Evolutionary conservation across 2,329 filamentous ascomycete genomes (phyloP).

Genomic region (Alternaria sp.): DNA sequence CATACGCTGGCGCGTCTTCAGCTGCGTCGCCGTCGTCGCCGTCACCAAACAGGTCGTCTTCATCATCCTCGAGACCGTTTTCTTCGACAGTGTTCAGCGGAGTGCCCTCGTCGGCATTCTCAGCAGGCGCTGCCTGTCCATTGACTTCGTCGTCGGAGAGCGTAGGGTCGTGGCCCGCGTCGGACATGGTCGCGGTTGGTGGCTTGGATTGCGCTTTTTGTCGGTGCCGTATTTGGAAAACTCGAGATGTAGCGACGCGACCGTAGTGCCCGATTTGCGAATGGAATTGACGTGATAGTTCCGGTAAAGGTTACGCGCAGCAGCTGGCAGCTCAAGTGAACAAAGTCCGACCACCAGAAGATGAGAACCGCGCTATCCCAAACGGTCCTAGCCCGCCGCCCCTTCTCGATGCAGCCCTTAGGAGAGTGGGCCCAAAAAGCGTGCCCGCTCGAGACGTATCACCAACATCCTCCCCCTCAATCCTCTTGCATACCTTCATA

Average conservation of each 20-base stretch:
- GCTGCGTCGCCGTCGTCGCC: conserved; percentile 36
- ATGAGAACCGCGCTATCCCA: conserved; percentile 30
- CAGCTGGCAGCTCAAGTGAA: conserved; percentile 13
- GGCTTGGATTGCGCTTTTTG: background rate
- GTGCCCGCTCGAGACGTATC: conserved; percentile 42
- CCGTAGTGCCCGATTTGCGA: background rate
- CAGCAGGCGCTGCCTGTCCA: conserved; percentile 41
- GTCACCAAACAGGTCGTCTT: conserved; percentile 59
- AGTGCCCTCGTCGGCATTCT: conserved; percentile 39
- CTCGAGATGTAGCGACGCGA: background rate
- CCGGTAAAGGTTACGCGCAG: conserved; percentile 8
- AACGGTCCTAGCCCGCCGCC: conserved; percentile 34
- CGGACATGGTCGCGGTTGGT: conserved; percentile 46
- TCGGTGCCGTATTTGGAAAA: background rate
- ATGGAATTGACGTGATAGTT: conserved; percentile 5
- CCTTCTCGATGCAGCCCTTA: conserved; percentile 39
- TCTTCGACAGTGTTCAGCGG: conserved; percentile 45
- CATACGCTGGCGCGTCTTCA: conserved; percentile 40
- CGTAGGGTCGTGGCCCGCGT: conserved; percentile 44
- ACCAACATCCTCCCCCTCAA: conserved; percentile 37
- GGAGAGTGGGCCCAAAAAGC: conserved; percentile 37
- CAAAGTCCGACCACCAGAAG: conserved; percentile 37
- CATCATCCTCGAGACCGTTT: conserved; percentile 45
- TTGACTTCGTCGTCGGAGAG: conserved; percentile 48
- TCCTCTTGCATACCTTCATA: conserved; percentile 33